Evolutionary conservation across 306 rosid genomes (phyloP).

Genomic region (Vigna hirtella): DNA sequence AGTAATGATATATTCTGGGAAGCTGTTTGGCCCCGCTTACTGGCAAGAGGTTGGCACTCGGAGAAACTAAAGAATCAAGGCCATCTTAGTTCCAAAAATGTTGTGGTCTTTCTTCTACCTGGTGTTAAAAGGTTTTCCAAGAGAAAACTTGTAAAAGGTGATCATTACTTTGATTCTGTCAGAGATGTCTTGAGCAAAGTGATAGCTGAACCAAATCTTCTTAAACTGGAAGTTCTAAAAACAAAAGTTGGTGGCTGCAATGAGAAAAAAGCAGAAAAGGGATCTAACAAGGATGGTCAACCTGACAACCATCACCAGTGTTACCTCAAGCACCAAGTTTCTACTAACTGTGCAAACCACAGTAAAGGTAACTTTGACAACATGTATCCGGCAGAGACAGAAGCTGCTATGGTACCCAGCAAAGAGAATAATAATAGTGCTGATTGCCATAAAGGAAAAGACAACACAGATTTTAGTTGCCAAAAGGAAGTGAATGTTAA

Average conservation of each 20-base stretch:
- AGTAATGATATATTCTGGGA: conserved; percentile 83
- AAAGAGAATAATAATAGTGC: conserved; percentile 46
- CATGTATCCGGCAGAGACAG: conserved; percentile 38
- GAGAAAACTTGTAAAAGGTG: conserved; percentile 74
- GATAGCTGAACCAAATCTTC: conserved; percentile 74
- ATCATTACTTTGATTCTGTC: conserved; percentile 77
- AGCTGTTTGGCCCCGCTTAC: conserved; percentile 93
- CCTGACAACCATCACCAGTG: conserved; percentile 56
- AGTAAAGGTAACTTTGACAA: conserved; percentile 34
- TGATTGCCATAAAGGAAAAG: conserved; percentile 33
- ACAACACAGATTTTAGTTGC: conserved; percentile 29
- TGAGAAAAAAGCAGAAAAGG: conserved; percentile 53
- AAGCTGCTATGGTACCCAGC: conserved; percentile 36
- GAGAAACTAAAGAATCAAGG: conserved; percentile 72
- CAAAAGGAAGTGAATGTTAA: conserved; percentile 39
- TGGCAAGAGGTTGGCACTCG: conserved; percentile 86
- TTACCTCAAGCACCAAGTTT: conserved; percentile 74
- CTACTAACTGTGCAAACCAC: conserved; percentile 42
- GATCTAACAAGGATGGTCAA: conserved; percentile 56
- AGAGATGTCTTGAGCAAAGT: conserved; percentile 84
- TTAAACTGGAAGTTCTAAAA: conserved; percentile 68
- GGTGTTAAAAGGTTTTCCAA: conserved; percentile 78
- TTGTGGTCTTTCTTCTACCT: conserved; percentile 74
- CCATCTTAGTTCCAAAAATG: conserved; percentile 54
- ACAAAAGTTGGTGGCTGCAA: conserved; percentile 49